Percentiles rank a stretch among this genome's conserved stretches.
These are phyloP conservation scores for Metschnikowia similis DNA, from an alignment of 805 yeast species.

Conservation along the genomic window DNA sequence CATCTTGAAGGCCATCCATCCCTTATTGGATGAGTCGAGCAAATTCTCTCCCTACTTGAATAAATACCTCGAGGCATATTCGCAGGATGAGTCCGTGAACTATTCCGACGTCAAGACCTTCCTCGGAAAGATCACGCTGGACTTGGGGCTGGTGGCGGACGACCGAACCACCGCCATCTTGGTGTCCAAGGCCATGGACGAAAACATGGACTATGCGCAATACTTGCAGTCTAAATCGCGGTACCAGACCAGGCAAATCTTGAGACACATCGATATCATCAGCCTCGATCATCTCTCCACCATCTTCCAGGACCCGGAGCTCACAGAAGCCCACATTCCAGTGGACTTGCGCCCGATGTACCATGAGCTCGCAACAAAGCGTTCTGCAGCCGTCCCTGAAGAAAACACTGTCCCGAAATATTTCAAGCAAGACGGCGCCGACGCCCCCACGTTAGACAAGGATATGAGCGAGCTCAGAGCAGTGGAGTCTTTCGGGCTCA, in stretches of 20 bases:
- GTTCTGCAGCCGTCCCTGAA: background rate
- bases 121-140: constrained; percentile 28
- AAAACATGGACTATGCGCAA: constrained; percentile 10
- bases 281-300: constrained; percentile 45
- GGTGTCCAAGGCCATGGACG: constrained; percentile 36
- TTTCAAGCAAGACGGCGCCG: constrained; percentile 26
- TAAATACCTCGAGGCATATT: constrained; percentile 48
- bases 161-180: constrained; percentile 60
- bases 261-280: constrained; percentile 49
- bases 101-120: constrained; percentile 43
- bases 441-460: constrained; percentile 46
- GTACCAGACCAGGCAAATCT: constrained; percentile 25
- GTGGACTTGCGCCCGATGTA: constrained; percentile 28
- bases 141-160: constrained; percentile 35
- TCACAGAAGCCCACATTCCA: constrained; percentile 31
- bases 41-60: constrained; percentile 66
- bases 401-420: constrained; percentile 21
- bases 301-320: constrained; percentile 22
- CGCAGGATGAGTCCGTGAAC: constrained; percentile 37
- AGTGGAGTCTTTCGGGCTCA: constrained; percentile 74
- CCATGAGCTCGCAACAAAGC: constrained; percentile 19
- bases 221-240: constrained; percentile 8
- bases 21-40: constrained; percentile 35
- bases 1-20: constrained; percentile 58
- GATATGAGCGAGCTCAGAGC: constrained; percentile 53